Evolutionary conservation across 768 basidiomycete genomes (phyloP).

Genomic region (Phylloporus scabripes): DNA sequence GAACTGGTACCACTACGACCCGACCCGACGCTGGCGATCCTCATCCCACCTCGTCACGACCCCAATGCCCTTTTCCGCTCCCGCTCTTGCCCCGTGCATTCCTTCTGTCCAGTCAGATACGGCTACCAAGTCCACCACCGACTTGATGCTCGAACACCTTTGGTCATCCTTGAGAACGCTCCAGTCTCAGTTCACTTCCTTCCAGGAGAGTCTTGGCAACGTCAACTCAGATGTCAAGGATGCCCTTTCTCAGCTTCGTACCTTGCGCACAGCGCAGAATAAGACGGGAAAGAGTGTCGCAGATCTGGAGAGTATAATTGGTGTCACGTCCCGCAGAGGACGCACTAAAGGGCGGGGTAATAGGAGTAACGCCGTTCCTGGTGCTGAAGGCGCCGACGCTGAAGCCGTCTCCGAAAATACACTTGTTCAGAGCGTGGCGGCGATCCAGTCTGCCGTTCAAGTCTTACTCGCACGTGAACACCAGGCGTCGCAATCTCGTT

Average conservation of each 20-base stretch:
- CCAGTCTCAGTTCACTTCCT: constrained; percentile 12
- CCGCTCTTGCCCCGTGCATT: background rate
- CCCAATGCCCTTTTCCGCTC: background rate
- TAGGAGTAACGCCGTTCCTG: background rate
- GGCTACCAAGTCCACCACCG: background rate
- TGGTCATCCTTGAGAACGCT: constrained; percentile 1
- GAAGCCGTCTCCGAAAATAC: background rate
- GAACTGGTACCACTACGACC: constrained; percentile 1
- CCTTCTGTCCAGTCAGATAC: background rate
- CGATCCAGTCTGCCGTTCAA: constrained; percentile 20
- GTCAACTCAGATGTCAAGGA: constrained; percentile 14
- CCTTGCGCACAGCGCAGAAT: constrained; percentile 12
- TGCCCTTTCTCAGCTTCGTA: constrained; percentile 13
- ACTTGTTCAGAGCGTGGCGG: constrained; percentile 11
- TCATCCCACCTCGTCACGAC: background rate
- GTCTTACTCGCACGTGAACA: constrained; percentile 12
- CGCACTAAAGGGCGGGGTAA: background rate
- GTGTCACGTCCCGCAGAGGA: constrained; percentile 1
- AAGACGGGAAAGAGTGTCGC: constrained; percentile 6
- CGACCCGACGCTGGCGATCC: background rate
- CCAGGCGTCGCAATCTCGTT: constrained; percentile 3
- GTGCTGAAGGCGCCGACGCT: background rate
- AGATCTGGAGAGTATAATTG: constrained; percentile 12
- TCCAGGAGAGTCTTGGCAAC: constrained; percentile 6
- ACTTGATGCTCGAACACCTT: constrained; percentile 1